Base-by-base conservation (phyloP, 345 rosid species). In the Theobroma cacao region DNA sequence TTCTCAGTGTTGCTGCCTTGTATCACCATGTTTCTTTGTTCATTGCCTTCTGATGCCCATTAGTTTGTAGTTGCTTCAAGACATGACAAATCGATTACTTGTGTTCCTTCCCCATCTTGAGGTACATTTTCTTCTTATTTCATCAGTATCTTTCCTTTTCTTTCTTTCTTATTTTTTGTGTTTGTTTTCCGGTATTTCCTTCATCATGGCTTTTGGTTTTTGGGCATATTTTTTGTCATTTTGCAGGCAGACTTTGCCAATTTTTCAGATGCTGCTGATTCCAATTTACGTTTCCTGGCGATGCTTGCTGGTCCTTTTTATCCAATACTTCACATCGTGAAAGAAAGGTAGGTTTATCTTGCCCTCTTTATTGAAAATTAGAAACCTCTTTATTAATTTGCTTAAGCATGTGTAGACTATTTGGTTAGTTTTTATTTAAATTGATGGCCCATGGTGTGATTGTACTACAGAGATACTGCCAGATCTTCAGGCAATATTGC, bases 41-140 rank as follows among this genome's bases (percentile, higher is more conserved):
- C 28, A 71, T 81, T 81, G 80, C 74, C 69, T 80, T 83, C 89
- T 88, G 89, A 87, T 84, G 33, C 78, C 65, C 53, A 53, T 85
- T 86, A 79, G 65, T 85, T 80, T 88, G 80, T 84, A 91, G 97
- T 88, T 93, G 82, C 93, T 93, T 84, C 91, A 91, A 93, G 93
- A 91, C 85, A 87, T 93, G 87, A 85, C 94, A 72, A 83, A 83
- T 73, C 87, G 90, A 58, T 83, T 93, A 88, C 86, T 70, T 79
- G 80, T 82, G 53, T 93, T 93, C 86, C 91, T 93, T 86, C 95
- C 97, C 75, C 95, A 91, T 83, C 91, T 93, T 74, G 97, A 93
- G 95, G 97, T 93, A 87, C 75, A 67, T 67, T 69, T 79, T 64
- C 22, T 33, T 61, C 47, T 36, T 30, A 45, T 68, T 65, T 64